phyloP scores from a whole-genome alignment of 139 green algal genomes.

The Auxenochlorella pyrenoidosa region DNA sequence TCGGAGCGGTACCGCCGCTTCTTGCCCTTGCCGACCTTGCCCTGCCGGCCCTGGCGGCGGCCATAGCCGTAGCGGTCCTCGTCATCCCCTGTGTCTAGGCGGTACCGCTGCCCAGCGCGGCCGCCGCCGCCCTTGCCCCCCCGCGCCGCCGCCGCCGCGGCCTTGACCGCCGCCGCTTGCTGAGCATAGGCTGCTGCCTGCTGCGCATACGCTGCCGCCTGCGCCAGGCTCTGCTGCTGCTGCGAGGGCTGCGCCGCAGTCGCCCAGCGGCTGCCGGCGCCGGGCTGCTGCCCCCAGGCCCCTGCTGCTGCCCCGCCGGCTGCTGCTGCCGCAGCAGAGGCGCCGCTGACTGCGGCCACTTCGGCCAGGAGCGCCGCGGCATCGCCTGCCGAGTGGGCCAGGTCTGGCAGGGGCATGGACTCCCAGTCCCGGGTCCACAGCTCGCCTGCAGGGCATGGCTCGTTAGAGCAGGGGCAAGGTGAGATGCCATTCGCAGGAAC shows the following conservation, averaged over 20 bases:
- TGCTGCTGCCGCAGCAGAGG: neutral
- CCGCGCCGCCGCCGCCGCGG: neutral
- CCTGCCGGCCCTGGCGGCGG: neutral
- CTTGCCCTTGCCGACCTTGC: neutral
- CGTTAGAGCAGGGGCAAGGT: too few relatives aligned
- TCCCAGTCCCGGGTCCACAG: slow-evolving; percentile 66
- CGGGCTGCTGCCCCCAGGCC: neutral
- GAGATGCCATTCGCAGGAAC: too few relatives aligned
- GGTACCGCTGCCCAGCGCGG: neutral
- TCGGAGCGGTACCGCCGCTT: slow-evolving; percentile 25
- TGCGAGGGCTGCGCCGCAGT: neutral
- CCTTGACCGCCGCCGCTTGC: neutral
- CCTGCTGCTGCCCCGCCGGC: too few relatives aligned
- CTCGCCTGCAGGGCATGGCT: slow-evolving; percentile 42
- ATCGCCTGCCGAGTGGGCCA: slow-evolving; percentile 28
- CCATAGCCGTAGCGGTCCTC: neutral
- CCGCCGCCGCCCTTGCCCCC: neutral
- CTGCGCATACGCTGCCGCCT: slow-evolving; percentile 4
- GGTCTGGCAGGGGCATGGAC: slow-evolving; percentile 53
- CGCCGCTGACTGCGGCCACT: neutral
- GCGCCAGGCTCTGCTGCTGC: slow-evolving; percentile 8
- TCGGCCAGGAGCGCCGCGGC: slow-evolving; percentile 35
- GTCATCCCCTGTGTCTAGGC: neutral
- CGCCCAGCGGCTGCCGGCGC: neutral
- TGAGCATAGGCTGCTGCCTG: neutral